Evolutionary conservation across 805 yeast genomes (phyloP).

Genomic region (Teunomyces gatunensis): DNA sequence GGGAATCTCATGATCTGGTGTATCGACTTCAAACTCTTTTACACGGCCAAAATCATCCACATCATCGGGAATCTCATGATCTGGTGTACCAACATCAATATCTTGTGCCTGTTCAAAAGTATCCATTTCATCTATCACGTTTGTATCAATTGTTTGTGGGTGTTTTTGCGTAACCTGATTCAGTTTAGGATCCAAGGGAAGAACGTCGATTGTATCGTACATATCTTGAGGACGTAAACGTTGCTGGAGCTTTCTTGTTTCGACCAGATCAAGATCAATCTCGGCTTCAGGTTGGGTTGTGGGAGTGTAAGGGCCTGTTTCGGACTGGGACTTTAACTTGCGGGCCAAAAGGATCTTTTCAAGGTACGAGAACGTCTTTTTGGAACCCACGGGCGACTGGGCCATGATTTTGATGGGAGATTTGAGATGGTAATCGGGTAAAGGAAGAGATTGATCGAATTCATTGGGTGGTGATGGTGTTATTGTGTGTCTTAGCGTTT

Average conservation of each 20-base stretch:
- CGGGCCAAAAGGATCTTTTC: constrained; percentile 10
- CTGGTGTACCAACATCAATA: no score
- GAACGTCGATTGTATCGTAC: background rate
- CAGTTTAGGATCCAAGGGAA: background rate
- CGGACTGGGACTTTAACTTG: background rate
- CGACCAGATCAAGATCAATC: background rate
- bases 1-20: no score
- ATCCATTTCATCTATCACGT: no score
- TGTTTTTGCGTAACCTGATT: no score
- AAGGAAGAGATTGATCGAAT: constrained; percentile 5
- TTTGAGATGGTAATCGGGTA: constrained; percentile 1
- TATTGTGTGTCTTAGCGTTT: no score
- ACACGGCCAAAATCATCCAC: no score
- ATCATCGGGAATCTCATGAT: no score
- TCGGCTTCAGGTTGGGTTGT: background rate
- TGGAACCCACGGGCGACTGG: background rate
- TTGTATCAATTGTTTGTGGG: no score
- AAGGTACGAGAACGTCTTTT: constrained; percentile 12
- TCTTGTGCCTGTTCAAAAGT: no score
- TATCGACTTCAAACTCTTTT: no score
- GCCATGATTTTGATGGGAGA: background rate
- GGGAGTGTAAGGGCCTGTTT: background rate
- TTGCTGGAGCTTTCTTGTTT: background rate
- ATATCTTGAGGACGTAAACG: background rate
- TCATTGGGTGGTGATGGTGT: background rate